These are phyloP conservation scores for Candida albicans DNA, from an alignment of 1,139 yeast species.

Conservation along the genomic window DNA sequence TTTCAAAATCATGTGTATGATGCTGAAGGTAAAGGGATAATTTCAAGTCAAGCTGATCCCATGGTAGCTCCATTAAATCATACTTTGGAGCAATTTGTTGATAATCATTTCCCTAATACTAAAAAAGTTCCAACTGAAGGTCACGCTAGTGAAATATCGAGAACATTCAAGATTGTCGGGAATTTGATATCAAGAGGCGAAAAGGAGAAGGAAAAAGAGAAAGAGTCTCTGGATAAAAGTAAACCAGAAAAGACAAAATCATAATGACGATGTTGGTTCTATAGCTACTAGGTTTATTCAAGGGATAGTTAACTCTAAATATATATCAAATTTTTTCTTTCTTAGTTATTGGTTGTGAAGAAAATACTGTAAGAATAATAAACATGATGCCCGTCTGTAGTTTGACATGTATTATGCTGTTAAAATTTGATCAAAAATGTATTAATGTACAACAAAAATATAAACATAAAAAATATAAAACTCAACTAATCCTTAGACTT, in stretches of 20 bases:
- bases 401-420: too few relatives aligned
- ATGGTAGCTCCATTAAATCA: slow-evolving; percentile 60
- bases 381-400: too few relatives aligned
- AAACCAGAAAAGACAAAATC: slow-evolving; percentile 3
- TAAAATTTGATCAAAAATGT: background rate
- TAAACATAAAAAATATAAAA: background rate
- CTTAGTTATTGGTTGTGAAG: too few relatives aligned
- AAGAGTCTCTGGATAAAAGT: slow-evolving; percentile 7
- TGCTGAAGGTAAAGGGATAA: slow-evolving; percentile 58
- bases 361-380: too few relatives aligned
- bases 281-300: too few relatives aligned
- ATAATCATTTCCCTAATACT: slow-evolving; percentile 39
- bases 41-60: slow-evolving; percentile 65
- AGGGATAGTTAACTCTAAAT: background rate
- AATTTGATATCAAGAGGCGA: slow-evolving; percentile 29
- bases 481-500: slow-evolving; percentile 10
- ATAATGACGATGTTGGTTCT: background rate
- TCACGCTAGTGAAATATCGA: slow-evolving; percentile 52
- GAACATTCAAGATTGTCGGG: slow-evolving; percentile 44
- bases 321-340: background rate
- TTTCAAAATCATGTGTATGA: slow-evolving; percentile 36
- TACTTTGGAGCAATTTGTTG: slow-evolving; percentile 46
- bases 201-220: slow-evolving; percentile 4
- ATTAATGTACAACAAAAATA: background rate
- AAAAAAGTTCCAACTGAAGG: slow-evolving; percentile 42